Evolutionary conservation across 2,329 filamentous ascomycete genomes (phyloP).

Genomic region (Cladosporium sp.): DNA sequence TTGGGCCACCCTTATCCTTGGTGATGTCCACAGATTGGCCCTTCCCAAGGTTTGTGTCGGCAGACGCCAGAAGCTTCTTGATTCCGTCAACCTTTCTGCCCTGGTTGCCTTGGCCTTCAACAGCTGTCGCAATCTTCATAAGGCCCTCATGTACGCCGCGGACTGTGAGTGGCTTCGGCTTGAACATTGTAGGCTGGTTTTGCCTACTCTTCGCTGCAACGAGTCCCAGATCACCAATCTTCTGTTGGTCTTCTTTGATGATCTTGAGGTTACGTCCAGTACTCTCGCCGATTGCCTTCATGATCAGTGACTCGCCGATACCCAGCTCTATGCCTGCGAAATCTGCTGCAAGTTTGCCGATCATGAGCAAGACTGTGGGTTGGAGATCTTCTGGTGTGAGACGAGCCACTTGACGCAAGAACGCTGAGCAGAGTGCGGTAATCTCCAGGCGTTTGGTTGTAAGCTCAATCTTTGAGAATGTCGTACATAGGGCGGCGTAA

Average conservation of each 20-base stretch:
- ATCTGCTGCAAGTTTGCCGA: conserved; percentile 95
- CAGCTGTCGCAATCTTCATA: conserved; percentile 77
- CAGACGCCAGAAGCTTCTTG: conserved; percentile 92
- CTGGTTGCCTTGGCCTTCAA: conserved; percentile 83
- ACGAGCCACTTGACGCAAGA: conserved; percentile 89
- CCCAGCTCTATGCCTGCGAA: conserved; percentile 95
- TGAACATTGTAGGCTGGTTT: conserved; percentile 98
- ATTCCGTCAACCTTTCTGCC: conserved; percentile 89
- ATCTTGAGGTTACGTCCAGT: conserved; percentile 84
- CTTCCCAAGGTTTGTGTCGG: conserved; percentile 73
- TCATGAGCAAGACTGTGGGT: conserved; percentile 89
- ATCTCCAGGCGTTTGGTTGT: conserved; percentile 91
- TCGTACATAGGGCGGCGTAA: conserved; percentile 90
- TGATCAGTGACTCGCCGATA: conserved; percentile 97
- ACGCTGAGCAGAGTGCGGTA: conserved; percentile 82
- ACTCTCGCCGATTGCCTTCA: conserved; percentile 96
- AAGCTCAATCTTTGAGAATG: conserved; percentile 92
- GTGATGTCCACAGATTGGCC: conserved; percentile 72
- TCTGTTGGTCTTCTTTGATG: conserved; percentile 93
- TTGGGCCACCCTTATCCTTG: conserved; percentile 89
- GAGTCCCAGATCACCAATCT: conserved; percentile 91
- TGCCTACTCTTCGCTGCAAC: conserved; percentile 94
- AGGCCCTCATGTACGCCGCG: conserved; percentile 83
- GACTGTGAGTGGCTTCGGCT: conserved; percentile 86
- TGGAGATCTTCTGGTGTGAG: conserved; percentile 86